A percentile compares a stretch with the other conserved stretches of the same genome.
These are phyloP conservation scores for Nicotiana otophora DNA, from an alignment of 257 asterid species.

Conservation along the genomic window DNA sequence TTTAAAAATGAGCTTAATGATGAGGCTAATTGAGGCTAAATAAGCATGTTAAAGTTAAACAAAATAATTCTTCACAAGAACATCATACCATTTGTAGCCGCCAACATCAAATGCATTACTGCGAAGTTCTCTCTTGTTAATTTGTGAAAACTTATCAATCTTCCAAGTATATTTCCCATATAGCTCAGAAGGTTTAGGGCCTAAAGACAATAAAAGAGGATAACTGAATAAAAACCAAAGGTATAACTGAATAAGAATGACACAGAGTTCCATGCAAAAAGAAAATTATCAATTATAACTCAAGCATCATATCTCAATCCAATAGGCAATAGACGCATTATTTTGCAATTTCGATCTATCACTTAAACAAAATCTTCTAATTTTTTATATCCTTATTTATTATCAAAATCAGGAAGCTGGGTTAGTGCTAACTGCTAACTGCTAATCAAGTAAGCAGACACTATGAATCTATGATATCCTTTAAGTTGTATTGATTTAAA, in stretches of 20 bases:
- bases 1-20: background rate
- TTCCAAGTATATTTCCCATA: slow-evolving; percentile 47
- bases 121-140: slow-evolving; percentile 46
- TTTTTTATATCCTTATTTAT: background rate
- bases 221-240: background rate
- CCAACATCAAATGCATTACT: slow-evolving; percentile 47
- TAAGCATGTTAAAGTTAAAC: slow-evolving; percentile 3
- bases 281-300: background rate
- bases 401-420: background rate
- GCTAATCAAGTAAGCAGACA: background rate
- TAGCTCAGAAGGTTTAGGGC: slow-evolving; percentile 38
- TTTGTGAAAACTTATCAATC: slow-evolving; percentile 48
- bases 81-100: slow-evolving; percentile 42
- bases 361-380: background rate
- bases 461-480: background rate
- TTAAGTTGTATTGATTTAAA: too few species aligned
- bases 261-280: background rate
- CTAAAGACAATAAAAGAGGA: slow-evolving; percentile 20
- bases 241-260: background rate
- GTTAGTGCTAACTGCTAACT: background rate
- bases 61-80: background rate
- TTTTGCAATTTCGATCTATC: background rate
- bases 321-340: background rate
- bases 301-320: background rate
- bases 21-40: background rate